Conservation (phyloP, 306 rosid species). For the Castanopsis chinensis region DNA sequence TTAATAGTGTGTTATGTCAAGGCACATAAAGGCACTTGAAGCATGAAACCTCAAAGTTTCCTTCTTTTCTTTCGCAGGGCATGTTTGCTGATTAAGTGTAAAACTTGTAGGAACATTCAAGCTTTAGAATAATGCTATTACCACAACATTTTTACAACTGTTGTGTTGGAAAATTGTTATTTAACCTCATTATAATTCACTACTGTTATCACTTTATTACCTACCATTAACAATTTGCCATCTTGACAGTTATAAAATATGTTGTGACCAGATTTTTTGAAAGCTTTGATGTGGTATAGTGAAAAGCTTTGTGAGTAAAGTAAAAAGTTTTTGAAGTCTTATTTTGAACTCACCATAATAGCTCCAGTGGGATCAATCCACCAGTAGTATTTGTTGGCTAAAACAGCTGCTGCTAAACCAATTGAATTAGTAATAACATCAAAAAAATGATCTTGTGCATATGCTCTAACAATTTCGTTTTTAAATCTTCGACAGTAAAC, state of each 20-base stretch:
- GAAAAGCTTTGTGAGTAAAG: background rate
- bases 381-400: conserved; percentile 56
- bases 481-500: conserved; percentile 64
- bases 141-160: too few species aligned
- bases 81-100: too few species aligned
- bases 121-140: too few species aligned
- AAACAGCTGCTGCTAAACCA: conserved; percentile 80
- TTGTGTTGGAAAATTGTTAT: too few species aligned
- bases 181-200: too few species aligned
- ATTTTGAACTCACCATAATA: conserved; percentile 58
- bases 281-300: background rate
- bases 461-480: conserved; percentile 69
- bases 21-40: background rate
- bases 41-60: too few species aligned
- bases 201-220: too few species aligned
- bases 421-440: conserved; percentile 78
- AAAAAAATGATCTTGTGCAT: conserved; percentile 76
- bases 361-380: conserved; percentile 89
- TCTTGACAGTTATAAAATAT: too few species aligned
- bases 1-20: background rate
- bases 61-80: too few species aligned
- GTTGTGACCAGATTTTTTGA: too few species aligned
- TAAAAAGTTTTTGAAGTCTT: background rate
- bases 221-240: too few species aligned
- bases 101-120: too few species aligned